Conservation (phyloP, 495 filamentous ascomycete species). For the Cetradonia linearis region DNA sequence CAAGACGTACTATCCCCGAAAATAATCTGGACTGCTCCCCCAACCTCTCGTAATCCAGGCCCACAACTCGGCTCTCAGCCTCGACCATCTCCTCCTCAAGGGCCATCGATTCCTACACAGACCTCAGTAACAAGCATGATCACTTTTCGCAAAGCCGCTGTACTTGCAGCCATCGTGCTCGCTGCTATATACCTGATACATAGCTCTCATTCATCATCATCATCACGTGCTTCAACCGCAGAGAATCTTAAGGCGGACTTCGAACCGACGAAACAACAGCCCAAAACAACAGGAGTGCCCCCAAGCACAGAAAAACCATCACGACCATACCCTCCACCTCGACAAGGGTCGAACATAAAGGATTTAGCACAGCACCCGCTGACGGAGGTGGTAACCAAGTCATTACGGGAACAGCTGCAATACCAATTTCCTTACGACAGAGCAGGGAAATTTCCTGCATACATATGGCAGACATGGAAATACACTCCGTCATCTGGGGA, state of each 20-base stretch:
- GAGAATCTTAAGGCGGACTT: constrained; percentile 21
- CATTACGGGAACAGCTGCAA: constrained; percentile 71
- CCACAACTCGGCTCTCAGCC: neutral
- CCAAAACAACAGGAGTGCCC: constrained; percentile 20
- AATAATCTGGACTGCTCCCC: neutral
- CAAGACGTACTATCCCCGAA: neutral
- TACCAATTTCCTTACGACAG: constrained; percentile 93
- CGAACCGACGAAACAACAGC: constrained; percentile 15
- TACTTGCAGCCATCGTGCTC: constrained; percentile 58
- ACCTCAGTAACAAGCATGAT: constrained; percentile 36
- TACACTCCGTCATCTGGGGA: constrained; percentile 69
- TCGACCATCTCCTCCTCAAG: neutral
- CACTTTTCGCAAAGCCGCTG: constrained; percentile 61
- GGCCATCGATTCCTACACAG: neutral
- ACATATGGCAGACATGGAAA: constrained; percentile 99
- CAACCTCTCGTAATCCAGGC: neutral
- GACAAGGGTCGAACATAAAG: constrained; percentile 25
- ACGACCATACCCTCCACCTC: constrained; percentile 34
- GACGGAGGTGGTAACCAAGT: constrained; percentile 46
- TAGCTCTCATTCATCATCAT: constrained; percentile 42
- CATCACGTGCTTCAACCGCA: constrained; percentile 19
- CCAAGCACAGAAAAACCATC: constrained; percentile 21
- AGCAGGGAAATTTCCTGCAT: constrained; percentile 80
- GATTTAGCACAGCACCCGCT: constrained; percentile 38
- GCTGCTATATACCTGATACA: constrained; percentile 61